Base-by-base conservation (phyloP, 2,329 filamentous ascomycete species). In the Pestalotiopsis sp. region DNA sequence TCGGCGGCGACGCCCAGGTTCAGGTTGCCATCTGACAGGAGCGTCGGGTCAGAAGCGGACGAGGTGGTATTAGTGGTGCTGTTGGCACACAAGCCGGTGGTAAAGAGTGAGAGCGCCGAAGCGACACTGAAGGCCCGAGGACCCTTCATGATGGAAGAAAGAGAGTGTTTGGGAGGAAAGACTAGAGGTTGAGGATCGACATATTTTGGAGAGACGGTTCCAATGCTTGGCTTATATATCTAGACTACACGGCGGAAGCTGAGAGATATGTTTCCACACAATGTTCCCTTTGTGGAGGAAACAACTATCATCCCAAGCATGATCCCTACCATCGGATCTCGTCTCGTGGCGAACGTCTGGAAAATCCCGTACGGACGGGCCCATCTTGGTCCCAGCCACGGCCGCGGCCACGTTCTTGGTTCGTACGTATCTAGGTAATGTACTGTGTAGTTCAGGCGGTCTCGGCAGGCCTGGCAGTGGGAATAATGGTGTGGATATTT, bases 1-100 rank as follows among this genome's bases (percentile, higher is more conserved):
- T 27, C 39, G 4, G 38, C 23, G 31, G 66, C 58, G 38, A 68
- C 39, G 11, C 66, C 66, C 13, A 68, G 57, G 41, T 68, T 59
- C 25, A 68, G 39, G 41, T 27, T 62, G 45, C 45, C 45, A 25
- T 64, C 20, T 4, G 61, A 25, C n/a, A 64, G 61, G 13, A 61
- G 36, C 17, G 57, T 61, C 14, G 57, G 25, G 6, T 27, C 57
- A 3, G 57, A 38, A 14, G 25, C 57, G 12, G 25, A 23, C 17
- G 49, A 31, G 4, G 57, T 61, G 25, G 25, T 27, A 31, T 61
- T 61, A 27, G 57, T 27, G 31, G 57, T 17, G 23, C 14, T 27
- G 25, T 38, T 23, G 17, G 57, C 31, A 61, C 57, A 31, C 13
- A 61, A 61, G 31, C 25, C 57, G 17, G n/a, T 38, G 7, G 57